phyloP scores from a whole-genome alignment of 805 yeast genomes.

The Saturnispora silvae region DNA sequence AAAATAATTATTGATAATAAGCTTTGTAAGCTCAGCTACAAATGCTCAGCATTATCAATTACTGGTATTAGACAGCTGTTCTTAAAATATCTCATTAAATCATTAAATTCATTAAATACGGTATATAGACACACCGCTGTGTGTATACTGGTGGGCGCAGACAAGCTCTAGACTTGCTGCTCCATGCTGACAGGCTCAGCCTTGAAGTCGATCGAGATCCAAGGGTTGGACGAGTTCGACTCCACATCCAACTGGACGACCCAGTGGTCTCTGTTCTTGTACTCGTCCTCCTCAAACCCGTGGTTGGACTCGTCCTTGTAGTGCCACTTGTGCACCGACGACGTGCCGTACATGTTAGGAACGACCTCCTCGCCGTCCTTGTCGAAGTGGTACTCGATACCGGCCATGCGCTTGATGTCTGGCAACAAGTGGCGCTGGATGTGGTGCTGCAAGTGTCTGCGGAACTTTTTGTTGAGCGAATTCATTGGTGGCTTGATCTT shows the following conservation, averaged over 20 bases:
- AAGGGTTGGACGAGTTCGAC: conserved; percentile 57
- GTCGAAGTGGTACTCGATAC: conserved; percentile 32
- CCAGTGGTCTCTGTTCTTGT: conserved; percentile 45
- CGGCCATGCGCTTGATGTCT: conserved; percentile 55
- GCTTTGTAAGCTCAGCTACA: background rate
- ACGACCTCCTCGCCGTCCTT: conserved; percentile 39
- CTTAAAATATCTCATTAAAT: no score
- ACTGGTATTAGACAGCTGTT: background rate
- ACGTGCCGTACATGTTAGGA: conserved; percentile 33
- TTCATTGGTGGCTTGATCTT: conserved; percentile 64
- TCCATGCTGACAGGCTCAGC: conserved; percentile 4
- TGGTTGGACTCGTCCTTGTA: conserved; percentile 50
- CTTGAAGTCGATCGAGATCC: conserved; percentile 52
- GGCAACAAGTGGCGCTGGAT: conserved; percentile 58
- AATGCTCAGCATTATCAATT: background rate
- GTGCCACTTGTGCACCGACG: conserved; percentile 48
- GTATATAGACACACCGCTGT: no score
- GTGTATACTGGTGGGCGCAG: background rate
- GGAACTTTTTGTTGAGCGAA: conserved; percentile 60
- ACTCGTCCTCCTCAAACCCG: conserved; percentile 39
- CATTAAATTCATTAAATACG: no score
- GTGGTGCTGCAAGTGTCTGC: conserved; percentile 67
- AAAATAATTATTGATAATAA: background rate
- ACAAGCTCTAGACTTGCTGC: background rate
- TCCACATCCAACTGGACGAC: conserved; percentile 52